Conservation (phyloP, 345 rosid genomes). For the Murraya koenigii region DNA sequence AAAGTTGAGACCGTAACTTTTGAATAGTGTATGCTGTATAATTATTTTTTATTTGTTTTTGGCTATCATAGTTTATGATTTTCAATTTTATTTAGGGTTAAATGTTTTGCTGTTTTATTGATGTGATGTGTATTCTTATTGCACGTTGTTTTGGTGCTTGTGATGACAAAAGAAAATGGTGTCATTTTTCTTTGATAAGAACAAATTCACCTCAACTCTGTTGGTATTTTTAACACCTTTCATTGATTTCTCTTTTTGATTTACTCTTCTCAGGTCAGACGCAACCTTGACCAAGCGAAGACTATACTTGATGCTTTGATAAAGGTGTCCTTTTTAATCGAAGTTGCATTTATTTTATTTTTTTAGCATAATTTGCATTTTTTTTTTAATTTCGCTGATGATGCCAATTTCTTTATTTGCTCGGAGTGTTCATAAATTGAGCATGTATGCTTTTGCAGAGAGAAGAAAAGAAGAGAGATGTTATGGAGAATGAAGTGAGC, state of each 20-base stretch:
- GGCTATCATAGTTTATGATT: neutral
- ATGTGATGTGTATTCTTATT: too few species aligned
- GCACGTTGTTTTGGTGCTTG: too few species aligned
- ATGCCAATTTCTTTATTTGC: neutral
- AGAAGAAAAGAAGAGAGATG: slow-evolving; percentile 94
- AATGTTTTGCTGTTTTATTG: too few species aligned
- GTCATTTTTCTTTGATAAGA: too few species aligned
- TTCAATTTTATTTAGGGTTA: neutral
- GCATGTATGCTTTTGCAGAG: slow-evolving; percentile 46
- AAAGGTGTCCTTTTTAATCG: slow-evolving; percentile 52
- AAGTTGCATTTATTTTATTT: neutral
- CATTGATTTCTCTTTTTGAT: slow-evolving; percentile 7
- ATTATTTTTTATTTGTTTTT: neutral
- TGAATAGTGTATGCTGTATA: neutral
- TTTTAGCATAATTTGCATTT: too few species aligned
- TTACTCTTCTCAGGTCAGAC: slow-evolving; percentile 68
- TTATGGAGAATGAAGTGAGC: slow-evolving; percentile 76
- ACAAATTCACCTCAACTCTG: too few species aligned
- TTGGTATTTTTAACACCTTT: too few species aligned
- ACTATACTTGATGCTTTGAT: slow-evolving; percentile 80
- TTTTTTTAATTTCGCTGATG: neutral
- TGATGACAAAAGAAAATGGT: too few species aligned
- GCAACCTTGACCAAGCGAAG: slow-evolving; percentile 96
- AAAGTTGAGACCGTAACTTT: neutral
- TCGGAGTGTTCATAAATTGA: slow-evolving; percentile 17